These are phyloP conservation scores for Chrysoporthe puriensis DNA, from an alignment of 2,329 filamentous ascomycete genomes.

Conservation along the genomic window DNA sequence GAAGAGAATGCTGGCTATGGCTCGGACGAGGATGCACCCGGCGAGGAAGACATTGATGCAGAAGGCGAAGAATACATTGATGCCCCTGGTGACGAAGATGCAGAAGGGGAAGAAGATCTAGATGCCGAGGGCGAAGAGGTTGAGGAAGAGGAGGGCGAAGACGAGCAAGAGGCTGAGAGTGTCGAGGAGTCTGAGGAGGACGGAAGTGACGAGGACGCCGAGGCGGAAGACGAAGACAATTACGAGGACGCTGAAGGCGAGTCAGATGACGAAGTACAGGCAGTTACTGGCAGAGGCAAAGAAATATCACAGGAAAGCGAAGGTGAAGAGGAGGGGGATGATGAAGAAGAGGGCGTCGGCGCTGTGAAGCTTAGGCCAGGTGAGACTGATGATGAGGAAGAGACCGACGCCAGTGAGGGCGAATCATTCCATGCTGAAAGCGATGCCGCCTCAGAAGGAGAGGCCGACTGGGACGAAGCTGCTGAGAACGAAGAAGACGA, in stretches of 20 bases:
- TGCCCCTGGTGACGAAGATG: slow-evolving; percentile 41
- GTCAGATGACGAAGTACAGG: slow-evolving; percentile 33
- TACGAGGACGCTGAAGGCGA: slow-evolving; percentile 39
- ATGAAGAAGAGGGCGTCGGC: slow-evolving; percentile 59
- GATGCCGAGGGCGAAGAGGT: slow-evolving; percentile 43
- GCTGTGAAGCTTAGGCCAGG: slow-evolving; percentile 61
- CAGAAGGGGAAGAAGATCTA: slow-evolving; percentile 44
- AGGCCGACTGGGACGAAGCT: slow-evolving; percentile 60
- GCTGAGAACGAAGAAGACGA: slow-evolving; percentile 54
- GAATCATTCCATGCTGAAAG: slow-evolving; percentile 44
- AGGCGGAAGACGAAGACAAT: slow-evolving; percentile 29
- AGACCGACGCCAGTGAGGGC: slow-evolving; percentile 39
- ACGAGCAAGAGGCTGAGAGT: slow-evolving; percentile 36
- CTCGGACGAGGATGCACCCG: slow-evolving; percentile 39
- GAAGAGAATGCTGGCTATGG: slow-evolving; percentile 49
- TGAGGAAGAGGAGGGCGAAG: slow-evolving; percentile 41
- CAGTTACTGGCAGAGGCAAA: slow-evolving; percentile 25
- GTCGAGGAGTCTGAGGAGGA: slow-evolving; percentile 28
- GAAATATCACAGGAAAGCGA: slow-evolving; percentile 30
- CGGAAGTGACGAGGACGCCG: slow-evolving; percentile 31
- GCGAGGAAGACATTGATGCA: slow-evolving; percentile 35
- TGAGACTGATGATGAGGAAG: slow-evolving; percentile 51
- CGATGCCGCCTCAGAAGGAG: slow-evolving; percentile 43
- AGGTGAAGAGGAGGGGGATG: slow-evolving; percentile 40
- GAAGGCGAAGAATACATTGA: slow-evolving; percentile 39